Base-by-base conservation (phyloP, 2,329 filamentous ascomycete genomes). In the Lasiodiplodia sp. region DNA sequence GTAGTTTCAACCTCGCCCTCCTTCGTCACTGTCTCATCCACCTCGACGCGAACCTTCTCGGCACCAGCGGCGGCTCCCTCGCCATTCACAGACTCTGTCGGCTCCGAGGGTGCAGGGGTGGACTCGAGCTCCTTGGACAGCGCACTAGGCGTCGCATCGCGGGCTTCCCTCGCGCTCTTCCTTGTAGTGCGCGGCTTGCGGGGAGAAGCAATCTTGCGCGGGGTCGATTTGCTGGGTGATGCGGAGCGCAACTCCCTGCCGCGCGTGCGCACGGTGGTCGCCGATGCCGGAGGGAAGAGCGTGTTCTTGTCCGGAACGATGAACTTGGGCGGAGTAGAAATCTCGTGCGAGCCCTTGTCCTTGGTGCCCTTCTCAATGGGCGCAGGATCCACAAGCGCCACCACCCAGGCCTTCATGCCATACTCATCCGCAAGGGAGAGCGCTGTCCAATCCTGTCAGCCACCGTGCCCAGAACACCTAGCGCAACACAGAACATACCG, bases 391-490 rank as follows among this genome's bases (percentile, higher is more conserved):
- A 99, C 87, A 21, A 99, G 87, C n/a, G 96, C 96, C 68, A 89
- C 89, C 73, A 99, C 93, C 96, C 96, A 99, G 55, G 91, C 86
- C 60, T 87, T 82, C 79, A 98, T 94, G 68, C 88, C 86, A 79
- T 98, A 99, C 80, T 98, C 94, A 56, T 92, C 89, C 64, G 95
- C 92, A 14, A 99, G 87, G 69, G 87, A 83, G 55, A 99, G 87
- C 44, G 96, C 96, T 88, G 88, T 58, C 18, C n/a, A 40, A 47
- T 63, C 25, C 16, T n/a, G 49, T 38, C 47, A 60, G 44, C 40
- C 11, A 57, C 18, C 14, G 23, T 31, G 11, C 18, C 53, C 18
- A 25, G 6, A 31, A 21, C 31, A n/a, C 18, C 16, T 21, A 14
- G 47, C n/a, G 18, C n/a, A 25, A 12, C 10, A 12, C 4, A 28